Evolutionary conservation across 805 yeast species (phyloP).

Genomic region (Sungouiella blattae): DNA sequence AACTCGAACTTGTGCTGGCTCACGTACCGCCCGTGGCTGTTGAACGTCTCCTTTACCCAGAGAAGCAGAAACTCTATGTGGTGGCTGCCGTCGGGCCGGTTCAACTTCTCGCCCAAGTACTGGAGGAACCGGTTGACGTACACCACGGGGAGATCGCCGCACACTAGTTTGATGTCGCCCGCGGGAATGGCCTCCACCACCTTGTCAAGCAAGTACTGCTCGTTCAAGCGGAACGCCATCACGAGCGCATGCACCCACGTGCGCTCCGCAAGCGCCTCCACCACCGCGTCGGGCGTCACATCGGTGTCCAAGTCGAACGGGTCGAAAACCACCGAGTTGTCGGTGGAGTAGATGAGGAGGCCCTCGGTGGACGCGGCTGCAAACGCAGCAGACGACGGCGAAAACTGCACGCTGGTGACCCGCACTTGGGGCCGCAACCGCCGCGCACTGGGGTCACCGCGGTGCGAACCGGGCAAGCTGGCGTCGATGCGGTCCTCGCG

Average conservation of each 20-base stretch:
- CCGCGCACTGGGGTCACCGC: constrained; percentile 74
- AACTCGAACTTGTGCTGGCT: constrained; percentile 58
- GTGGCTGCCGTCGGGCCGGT: constrained; percentile 55
- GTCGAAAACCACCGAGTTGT: constrained; percentile 73
- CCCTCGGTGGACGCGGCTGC: constrained; percentile 97
- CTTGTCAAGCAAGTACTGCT: constrained; percentile 62
- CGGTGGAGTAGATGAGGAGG: constrained; percentile 73
- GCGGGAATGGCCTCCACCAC: constrained; percentile 73
- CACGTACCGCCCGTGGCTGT: constrained; percentile 76
- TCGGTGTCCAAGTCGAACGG: constrained; percentile 94
- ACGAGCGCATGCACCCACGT: constrained; percentile 76
- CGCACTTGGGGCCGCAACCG: constrained; percentile 77
- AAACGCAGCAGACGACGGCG: constrained; percentile 87
- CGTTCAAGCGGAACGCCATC: constrained; percentile 93
- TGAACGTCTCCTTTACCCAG: constrained; percentile 72
- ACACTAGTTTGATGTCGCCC: constrained; percentile 64
- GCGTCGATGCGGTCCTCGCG: constrained; percentile 74
- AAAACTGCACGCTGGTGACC: constrained; percentile 72
- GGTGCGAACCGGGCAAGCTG: constrained; percentile 80
- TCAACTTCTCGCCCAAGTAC: constrained; percentile 61
- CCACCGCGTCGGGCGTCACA: constrained; percentile 76
- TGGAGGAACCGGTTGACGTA: constrained; percentile 65
- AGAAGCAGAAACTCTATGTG: constrained; percentile 81
- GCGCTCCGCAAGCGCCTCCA: constrained; percentile 53
- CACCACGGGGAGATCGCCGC: constrained; percentile 69